phyloP scores from a whole-genome alignment of 176 grass and related monocot genomes.

The Elaeis guineensis region DNA sequence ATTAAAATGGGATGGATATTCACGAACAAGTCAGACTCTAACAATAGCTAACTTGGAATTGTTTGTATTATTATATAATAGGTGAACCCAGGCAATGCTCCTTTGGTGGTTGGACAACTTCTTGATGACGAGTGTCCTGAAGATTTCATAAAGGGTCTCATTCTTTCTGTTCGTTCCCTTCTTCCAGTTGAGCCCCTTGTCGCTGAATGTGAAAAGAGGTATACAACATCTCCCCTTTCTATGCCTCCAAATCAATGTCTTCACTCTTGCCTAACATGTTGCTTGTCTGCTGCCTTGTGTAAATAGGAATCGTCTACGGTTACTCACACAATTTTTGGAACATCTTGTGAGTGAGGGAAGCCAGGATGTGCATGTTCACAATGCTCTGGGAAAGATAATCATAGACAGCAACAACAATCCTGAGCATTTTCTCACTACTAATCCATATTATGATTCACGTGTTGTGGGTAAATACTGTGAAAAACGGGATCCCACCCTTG shows the following conservation, averaged over 20 bases:
- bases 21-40: too few species aligned
- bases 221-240: conserved; percentile 2
- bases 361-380: conserved; percentile 97
- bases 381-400: conserved; percentile 94
- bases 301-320: conserved; percentile 58
- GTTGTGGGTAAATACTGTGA: conserved; percentile 98
- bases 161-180: conserved; percentile 84
- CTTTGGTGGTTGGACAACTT: conserved; percentile 82
- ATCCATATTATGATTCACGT: conserved; percentile 92
- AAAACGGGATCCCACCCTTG: conserved; percentile 89
- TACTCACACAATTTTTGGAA: conserved; percentile 89
- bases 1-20: too few species aligned
- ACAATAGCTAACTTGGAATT: neutral
- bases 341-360: conserved; percentile 89
- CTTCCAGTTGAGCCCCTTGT: conserved; percentile 92
- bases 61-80: conserved; percentile 10
- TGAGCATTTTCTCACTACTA: conserved; percentile 96
- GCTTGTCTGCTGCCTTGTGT: neutral
- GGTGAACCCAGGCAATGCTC: conserved; percentile 93
- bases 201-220: conserved; percentile 95
- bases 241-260: neutral
- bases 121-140: conserved; percentile 93
- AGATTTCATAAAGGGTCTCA: conserved; percentile 99
- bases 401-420: conserved; percentile 97
- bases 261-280: conserved; percentile 18